Percentiles rank a stretch among this genome's conserved stretches.
These are phyloP conservation scores for Trichocladium antarcticum DNA, from an alignment of 495 filamentous ascomycete species.

Conservation along the genomic window DNA sequence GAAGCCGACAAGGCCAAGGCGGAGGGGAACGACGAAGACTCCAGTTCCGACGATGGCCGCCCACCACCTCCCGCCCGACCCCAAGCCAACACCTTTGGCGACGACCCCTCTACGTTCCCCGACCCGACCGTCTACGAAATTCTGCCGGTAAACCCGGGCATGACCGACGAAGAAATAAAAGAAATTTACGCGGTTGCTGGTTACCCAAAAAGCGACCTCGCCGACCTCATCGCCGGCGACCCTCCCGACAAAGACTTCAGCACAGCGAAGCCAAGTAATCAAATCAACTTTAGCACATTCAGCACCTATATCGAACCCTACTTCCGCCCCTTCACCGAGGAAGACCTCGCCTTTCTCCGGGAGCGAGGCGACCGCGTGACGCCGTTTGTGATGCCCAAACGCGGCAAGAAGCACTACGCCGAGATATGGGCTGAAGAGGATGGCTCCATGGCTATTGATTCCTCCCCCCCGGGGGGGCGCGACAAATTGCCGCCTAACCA, in stretches of 20 bases:
- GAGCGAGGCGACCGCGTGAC: constrained; percentile 75
- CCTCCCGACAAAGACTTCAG: constrained; percentile 91
- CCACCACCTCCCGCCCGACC: constrained; percentile 65
- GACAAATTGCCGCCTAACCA: constrained; percentile 68
- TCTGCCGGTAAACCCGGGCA: constrained; percentile 54
- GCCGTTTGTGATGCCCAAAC: constrained; percentile 76
- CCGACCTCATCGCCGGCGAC: constrained; percentile 73
- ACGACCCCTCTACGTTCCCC: constrained; percentile 81
- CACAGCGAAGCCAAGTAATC: constrained; percentile 83
- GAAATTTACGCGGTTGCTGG: constrained; percentile 76
- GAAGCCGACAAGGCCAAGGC: constrained; percentile 41
- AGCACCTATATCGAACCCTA: constrained; percentile 79
- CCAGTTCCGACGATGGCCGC: constrained; percentile 62
- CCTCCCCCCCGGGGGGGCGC: constrained; percentile 37
- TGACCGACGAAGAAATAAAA: constrained; percentile 70
- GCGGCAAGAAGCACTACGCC: constrained; percentile 73
- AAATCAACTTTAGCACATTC: constrained; percentile 86
- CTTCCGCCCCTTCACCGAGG: constrained; percentile 81
- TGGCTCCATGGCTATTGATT: constrained; percentile 58
- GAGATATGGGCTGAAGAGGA: constrained; percentile 94
- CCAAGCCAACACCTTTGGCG: constrained; percentile 71
- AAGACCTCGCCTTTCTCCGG: constrained; percentile 86
- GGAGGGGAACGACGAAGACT: constrained; percentile 42
- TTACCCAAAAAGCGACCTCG: constrained; percentile 71
- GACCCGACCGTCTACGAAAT: constrained; percentile 96